A percentile compares a stretch with the other conserved stretches of the same genome.
Evolutionary conservation across 176 grass and related monocot species (phyloP).

Genomic region (Zea mays): Zm-B73-REFERENCE-NAM-5.0 NC_050101.1:107510001-107510500

Average conservation of each 20-base stretch:
- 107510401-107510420: not conserved
- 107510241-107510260: not conserved
- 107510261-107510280: not conserved
- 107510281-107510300: not conserved
- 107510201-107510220: constrained; percentile 6
- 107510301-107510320: not conserved
- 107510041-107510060: not conserved
- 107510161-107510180: constrained; percentile 22
- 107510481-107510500: no score
- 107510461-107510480: not conserved
- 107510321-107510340: not conserved
- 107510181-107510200: constrained; percentile 56
- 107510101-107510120: constrained; percentile 69
- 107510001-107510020: no score
- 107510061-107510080: not conserved
- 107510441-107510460: not conserved
- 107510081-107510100: constrained; percentile 35
- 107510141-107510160: constrained; percentile 85
- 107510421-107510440: not conserved
- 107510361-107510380: not conserved
- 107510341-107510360: not conserved
- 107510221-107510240: not conserved
- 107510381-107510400: not conserved
- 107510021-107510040: no score
- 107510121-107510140: constrained; percentile 76